Evolutionary conservation across 192 early-diverging fungal genomes (phyloP).

Genomic region (Coemansia sp.): DNA sequence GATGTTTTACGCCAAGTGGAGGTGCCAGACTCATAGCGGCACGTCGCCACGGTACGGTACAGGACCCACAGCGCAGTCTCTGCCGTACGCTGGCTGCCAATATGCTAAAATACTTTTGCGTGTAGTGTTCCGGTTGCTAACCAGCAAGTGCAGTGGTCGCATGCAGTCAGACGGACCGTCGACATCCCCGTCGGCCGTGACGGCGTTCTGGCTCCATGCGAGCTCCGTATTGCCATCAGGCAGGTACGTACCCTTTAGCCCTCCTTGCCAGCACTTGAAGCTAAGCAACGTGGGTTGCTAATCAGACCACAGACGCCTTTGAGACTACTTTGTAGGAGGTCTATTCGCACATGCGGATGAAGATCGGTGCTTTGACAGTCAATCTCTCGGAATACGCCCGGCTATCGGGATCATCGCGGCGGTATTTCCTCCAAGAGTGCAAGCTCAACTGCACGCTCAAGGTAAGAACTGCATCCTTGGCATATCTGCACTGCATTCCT

Average conservation of each 20-base stretch:
- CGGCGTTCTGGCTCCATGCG: conserved; percentile 70
- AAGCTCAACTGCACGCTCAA: conserved; percentile 80
- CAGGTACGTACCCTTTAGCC: conserved; percentile 51
- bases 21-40: conserved; percentile 47
- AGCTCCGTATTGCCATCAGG: conserved; percentile 67
- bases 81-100: too few relatives aligned
- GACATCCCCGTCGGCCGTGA: conserved; percentile 72
- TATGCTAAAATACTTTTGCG: background rate
- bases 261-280: background rate
- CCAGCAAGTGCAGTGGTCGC: conserved; percentile 64
- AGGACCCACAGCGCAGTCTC: too few relatives aligned
- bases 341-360: conserved; percentile 41
- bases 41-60: conserved; percentile 26
- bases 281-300: background rate
- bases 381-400: conserved; percentile 81
- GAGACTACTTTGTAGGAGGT: conserved; percentile 40
- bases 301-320: background rate
- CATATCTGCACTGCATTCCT: background rate
- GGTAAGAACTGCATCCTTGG: conserved; percentile 41
- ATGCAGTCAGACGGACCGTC: conserved; percentile 51
- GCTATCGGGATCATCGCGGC: conserved; percentile 51
- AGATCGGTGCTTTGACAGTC: conserved; percentile 63
- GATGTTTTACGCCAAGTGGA: conserved; percentile 80
- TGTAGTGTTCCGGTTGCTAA: conserved; percentile 48
- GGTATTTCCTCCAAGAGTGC: conserved; percentile 65